Evolutionary conservation across 2,329 filamentous ascomycete species (phyloP).

Genomic region (Stagonosporopsis vannaccii): DNA sequence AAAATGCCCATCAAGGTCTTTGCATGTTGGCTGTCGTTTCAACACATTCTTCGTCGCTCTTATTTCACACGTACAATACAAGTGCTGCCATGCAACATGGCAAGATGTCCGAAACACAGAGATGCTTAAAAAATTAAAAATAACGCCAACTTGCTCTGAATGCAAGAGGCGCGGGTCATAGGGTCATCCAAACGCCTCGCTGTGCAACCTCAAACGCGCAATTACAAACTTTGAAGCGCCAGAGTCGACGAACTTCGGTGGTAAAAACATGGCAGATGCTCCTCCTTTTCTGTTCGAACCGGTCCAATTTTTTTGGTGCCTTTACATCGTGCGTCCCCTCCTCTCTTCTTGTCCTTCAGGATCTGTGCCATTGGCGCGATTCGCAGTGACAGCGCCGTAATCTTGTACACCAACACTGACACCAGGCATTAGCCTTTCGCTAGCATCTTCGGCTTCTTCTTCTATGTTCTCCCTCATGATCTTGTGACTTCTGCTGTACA

Average conservation of each 20-base stretch:
- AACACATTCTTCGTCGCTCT: neutral
- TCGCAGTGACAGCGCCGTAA: slow-evolving; percentile 20
- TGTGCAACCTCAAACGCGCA: slow-evolving; percentile 3
- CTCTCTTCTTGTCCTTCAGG: slow-evolving; percentile 26
- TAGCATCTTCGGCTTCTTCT: slow-evolving; percentile 45
- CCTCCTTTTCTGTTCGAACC: neutral
- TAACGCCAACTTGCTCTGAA: neutral
- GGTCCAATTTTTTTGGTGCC: neutral
- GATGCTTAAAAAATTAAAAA: neutral
- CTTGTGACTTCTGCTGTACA: slow-evolving; percentile 59
- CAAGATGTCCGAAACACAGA: neutral
- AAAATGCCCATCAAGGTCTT: neutral
- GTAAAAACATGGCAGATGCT: neutral
- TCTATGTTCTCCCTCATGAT: slow-evolving; percentile 50
- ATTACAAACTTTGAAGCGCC: neutral
- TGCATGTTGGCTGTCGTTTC: neutral
- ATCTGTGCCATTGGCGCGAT: slow-evolving; percentile 18
- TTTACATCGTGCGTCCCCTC: slow-evolving; percentile 28
- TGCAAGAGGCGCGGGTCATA: neutral
- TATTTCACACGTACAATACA: neutral
- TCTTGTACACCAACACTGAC: slow-evolving; percentile 21
- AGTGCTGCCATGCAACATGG: neutral
- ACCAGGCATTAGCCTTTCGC: slow-evolving; percentile 47
- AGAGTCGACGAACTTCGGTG: neutral
- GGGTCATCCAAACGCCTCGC: slow-evolving; percentile 19